Evolutionary conservation across 1,139 yeast genomes (phyloP).

Genomic region (Zhuliangozyma blackwelliae): DNA sequence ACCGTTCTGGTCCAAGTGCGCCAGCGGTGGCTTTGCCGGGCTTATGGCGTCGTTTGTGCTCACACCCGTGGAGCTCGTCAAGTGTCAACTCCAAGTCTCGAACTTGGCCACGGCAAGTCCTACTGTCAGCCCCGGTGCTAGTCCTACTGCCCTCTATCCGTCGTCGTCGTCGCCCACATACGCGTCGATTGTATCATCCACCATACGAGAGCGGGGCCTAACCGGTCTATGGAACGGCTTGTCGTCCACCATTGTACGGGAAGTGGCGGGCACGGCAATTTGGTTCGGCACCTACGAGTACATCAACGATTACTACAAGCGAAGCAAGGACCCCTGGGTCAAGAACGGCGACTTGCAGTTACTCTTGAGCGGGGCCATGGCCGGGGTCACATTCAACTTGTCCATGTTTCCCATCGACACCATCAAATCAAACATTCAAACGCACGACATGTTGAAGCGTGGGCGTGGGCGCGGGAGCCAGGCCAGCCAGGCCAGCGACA

Average conservation of each 20-base stretch:
- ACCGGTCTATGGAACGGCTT: slow-evolving; percentile 75
- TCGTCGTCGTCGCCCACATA: slow-evolving; percentile 8
- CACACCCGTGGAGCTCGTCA: slow-evolving; percentile 86
- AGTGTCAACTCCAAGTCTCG: slow-evolving; percentile 84
- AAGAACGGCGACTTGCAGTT: slow-evolving; percentile 47
- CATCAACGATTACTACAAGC: slow-evolving; percentile 37
- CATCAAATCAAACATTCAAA: slow-evolving; percentile 82
- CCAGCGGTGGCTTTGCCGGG: slow-evolving; percentile 81
- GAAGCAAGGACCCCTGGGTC: slow-evolving; percentile 13
- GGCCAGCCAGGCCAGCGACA: slow-evolving; percentile 14
- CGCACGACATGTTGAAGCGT: slow-evolving; percentile 40
- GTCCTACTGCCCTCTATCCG: slow-evolving; percentile 1
- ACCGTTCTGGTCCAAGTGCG: slow-evolving; percentile 39
- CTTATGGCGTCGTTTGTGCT: slow-evolving; percentile 75
- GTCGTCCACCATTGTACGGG: slow-evolving; percentile 76
- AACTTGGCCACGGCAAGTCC: slow-evolving; percentile 22
- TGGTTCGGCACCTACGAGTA: slow-evolving; percentile 91
- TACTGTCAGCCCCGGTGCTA: background rate
- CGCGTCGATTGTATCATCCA: slow-evolving; percentile 34
- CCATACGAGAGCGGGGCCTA: slow-evolving; percentile 52
- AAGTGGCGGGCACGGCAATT: slow-evolving; percentile 84
- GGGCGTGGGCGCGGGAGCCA: slow-evolving; percentile 12
- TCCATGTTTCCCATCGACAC: slow-evolving; percentile 89
- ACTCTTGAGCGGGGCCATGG: slow-evolving; percentile 75
- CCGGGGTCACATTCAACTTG: slow-evolving; percentile 79